These are phyloP conservation scores for Rhodotorula sp. DNA, from an alignment of 1,284 basidiomycete genomes.

Conservation along the genomic window DNA sequence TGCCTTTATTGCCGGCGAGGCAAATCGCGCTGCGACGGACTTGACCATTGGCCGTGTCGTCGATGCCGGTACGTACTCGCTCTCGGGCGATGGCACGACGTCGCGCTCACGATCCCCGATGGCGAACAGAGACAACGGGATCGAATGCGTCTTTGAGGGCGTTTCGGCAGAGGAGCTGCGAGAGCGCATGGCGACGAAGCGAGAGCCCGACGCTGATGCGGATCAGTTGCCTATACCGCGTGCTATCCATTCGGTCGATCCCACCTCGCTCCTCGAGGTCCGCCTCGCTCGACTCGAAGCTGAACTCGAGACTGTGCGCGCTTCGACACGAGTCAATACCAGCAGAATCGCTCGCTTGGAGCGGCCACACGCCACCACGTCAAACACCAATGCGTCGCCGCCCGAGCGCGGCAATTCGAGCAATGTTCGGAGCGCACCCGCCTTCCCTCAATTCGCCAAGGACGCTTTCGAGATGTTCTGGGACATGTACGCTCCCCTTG, in stretches of 20 bases:
- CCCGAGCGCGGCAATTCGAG: neutral
- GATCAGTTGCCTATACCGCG: no score
- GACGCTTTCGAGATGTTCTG: conserved; percentile 38
- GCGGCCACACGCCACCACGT: neutral
- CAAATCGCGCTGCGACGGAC: conserved; percentile 34
- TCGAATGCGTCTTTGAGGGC: conserved; percentile 35
- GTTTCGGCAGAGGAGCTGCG: conserved; percentile 17
- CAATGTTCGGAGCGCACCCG: neutral
- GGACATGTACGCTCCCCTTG: conserved; percentile 36
- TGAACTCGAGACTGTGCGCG: neutral
- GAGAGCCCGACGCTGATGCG: no score
- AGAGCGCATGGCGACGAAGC: neutral
- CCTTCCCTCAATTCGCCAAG: conserved; percentile 12
- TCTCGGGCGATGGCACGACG: no score
- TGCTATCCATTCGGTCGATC: no score
- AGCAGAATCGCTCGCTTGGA: neutral
- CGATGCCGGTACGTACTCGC: conserved; percentile 18
- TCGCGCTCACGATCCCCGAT: no score
- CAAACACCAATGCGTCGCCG: no score
- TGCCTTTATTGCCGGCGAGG: conserved; percentile 20
- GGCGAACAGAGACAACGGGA: conserved; percentile 18
- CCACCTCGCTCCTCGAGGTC: neutral
- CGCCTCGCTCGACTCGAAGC: conserved; percentile 11
- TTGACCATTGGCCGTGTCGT: conserved; percentile 30
- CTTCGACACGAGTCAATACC: neutral